A percentile compares a stretch with the other conserved stretches of the same genome.
phyloP scores from a whole-genome alignment of 495 filamentous ascomycete species.

The Venustampulla echinocandica region DNA sequence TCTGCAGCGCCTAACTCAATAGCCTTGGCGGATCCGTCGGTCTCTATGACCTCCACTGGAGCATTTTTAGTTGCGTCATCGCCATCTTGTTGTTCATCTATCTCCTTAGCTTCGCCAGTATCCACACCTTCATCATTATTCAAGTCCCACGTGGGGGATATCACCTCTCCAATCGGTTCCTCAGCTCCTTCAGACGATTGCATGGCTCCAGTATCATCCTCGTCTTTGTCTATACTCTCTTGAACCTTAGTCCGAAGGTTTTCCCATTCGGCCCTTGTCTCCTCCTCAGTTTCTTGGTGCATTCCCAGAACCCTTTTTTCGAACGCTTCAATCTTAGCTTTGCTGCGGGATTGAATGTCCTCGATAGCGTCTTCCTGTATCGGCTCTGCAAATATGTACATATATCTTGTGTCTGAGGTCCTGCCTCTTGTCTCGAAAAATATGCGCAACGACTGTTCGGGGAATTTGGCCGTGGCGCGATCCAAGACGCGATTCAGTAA shows the following conservation, averaged over 20 bases:
- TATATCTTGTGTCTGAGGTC: constrained; percentile 38
- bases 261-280: constrained; percentile 36
- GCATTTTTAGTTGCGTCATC: constrained; percentile 9
- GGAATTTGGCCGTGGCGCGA: constrained; percentile 61
- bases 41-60: not conserved
- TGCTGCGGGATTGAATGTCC: constrained; percentile 58
- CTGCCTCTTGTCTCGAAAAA: constrained; percentile 72
- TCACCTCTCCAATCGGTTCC: constrained; percentile 10
- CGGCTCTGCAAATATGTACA: constrained; percentile 87
- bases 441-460: constrained; percentile 67
- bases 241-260: constrained; percentile 44
- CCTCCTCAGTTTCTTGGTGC: constrained; percentile 14
- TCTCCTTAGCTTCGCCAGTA: constrained; percentile 14
- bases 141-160: constrained; percentile 11
- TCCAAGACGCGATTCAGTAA: constrained; percentile 72
- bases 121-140: constrained; percentile 22
- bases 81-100: constrained; percentile 11
- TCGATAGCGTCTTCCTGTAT: constrained; percentile 63
- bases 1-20: not conserved
- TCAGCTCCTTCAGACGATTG: constrained; percentile 14
- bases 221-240: constrained; percentile 35
- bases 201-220: constrained; percentile 9
- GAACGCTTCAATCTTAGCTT: constrained; percentile 54
- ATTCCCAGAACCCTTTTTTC: constrained; percentile 54
- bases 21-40: not conserved